phyloP scores from a whole-genome alignment of 106 monocot species.

The Gastrodia elata region DNA sequence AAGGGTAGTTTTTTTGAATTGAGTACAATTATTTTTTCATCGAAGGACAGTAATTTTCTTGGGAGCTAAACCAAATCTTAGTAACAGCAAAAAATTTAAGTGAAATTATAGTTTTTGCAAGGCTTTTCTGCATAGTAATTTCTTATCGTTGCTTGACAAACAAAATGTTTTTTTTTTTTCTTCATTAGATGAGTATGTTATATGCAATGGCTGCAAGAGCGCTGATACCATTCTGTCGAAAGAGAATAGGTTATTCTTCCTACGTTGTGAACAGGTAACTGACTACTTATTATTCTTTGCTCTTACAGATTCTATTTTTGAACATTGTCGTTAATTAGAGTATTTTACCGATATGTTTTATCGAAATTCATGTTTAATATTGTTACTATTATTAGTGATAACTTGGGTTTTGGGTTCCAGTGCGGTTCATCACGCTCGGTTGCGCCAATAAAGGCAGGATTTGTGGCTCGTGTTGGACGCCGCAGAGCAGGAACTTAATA shows the following conservation, averaged over 20 bases:
- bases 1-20: too few species aligned
- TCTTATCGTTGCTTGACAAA: background rate
- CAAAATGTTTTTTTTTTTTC: background rate
- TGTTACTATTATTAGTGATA: too few species aligned
- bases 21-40: too few species aligned
- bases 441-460: conserved; percentile 78
- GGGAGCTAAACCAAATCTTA: too few species aligned
- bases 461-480: conserved; percentile 75
- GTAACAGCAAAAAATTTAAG: too few species aligned
- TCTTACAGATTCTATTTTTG: background rate
- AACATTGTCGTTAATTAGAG: background rate
- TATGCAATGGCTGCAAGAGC: conserved; percentile 97
- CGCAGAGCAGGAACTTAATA: conserved; percentile 57
- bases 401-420: conserved; percentile 36
- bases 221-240: conserved; percentile 86
- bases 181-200: conserved; percentile 85
- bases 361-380: too few species aligned
- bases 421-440: conserved; percentile 80
- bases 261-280: conserved; percentile 84
- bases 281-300: background rate
- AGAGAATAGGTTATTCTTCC: conserved; percentile 91
- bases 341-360: too few species aligned
- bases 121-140: too few species aligned
- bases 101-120: too few species aligned
- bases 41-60: too few species aligned